phyloP scores from a whole-genome alignment of 1,284 basidiomycete species.

The Peniophora sp. region DNA sequence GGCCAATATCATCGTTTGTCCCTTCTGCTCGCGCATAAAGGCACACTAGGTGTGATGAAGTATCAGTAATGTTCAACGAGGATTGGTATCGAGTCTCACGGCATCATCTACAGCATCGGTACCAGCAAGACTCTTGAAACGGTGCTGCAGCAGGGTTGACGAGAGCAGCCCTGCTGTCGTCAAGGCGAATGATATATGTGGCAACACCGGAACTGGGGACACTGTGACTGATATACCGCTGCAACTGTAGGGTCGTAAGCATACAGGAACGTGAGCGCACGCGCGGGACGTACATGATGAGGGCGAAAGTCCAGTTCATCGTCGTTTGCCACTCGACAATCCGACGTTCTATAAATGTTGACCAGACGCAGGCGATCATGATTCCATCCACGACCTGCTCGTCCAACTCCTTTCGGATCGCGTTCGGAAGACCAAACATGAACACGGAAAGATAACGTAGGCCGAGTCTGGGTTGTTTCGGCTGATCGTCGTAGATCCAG shows the following conservation, averaged over 20 bases:
- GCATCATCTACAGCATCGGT: slow-evolving; percentile 22
- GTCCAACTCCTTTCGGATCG: slow-evolving; percentile 30
- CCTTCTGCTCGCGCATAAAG: slow-evolving; percentile 26
- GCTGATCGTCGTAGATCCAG: neutral
- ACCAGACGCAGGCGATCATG: slow-evolving; percentile 38
- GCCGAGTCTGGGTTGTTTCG: neutral
- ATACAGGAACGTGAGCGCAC: neutral
- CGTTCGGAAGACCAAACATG: slow-evolving; percentile 33
- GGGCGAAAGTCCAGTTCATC: slow-evolving; percentile 18
- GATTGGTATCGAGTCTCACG: slow-evolving; percentile 18
- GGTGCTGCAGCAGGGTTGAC: slow-evolving; percentile 25
- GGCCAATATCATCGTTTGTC: slow-evolving; percentile 30
- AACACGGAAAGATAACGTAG: slow-evolving; percentile 22
- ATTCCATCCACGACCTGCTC: slow-evolving; percentile 36
- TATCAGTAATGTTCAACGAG: neutral
- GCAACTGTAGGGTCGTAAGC: slow-evolving; percentile 2
- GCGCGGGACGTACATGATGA: slow-evolving; percentile 18
- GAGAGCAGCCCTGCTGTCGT: slow-evolving; percentile 22
- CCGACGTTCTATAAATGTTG: slow-evolving; percentile 27
- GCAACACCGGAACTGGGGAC: neutral
- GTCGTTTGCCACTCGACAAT: slow-evolving; percentile 31
- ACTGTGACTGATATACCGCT: slow-evolving; percentile 4
- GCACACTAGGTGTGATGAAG: slow-evolving; percentile 16
- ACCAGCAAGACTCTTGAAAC: slow-evolving; percentile 20
- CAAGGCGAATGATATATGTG: slow-evolving; percentile 13